Base-by-base conservation (phyloP, 2,329 filamentous ascomycete species). In the Ophiostoma piceae region DNA sequence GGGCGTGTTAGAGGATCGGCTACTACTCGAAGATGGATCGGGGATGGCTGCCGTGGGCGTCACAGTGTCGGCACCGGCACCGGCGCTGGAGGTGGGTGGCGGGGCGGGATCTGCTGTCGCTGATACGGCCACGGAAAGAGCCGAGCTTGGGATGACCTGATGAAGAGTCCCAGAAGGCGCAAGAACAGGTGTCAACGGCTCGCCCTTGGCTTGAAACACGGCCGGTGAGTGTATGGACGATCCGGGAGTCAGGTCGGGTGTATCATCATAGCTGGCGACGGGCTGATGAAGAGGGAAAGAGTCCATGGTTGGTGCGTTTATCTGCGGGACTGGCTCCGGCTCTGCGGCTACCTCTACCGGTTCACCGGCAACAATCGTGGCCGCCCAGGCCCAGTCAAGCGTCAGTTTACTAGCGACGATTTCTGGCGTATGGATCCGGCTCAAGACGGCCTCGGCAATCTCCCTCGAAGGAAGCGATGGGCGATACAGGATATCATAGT, bases 401-500 rank as follows among this genome's bases (percentile, higher is more conserved):
- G 8, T 43, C 1, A 68, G 32, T 8, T 64, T 51, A 14, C 43
- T 65, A 35, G 47, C 26, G 12, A 67, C 70, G 1, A 37, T 35
- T 3, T 60, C 66, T 5, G 68, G 66, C 1, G 68, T n/a, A 41
- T 69, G 64, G 41, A 29, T 60, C 2, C 41, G 67, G 26, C 54
- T 57, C n/a, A 71, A 69, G 5, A n/a, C 69, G 26, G 69, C 65
- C 14, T 66, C 66, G 11, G 68, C 69, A 1, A 70, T 51, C 3
- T 66, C 35, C 14, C 35, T 26, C 1, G 68, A 68, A 0, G 70
- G 71, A 70, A 73, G 64, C 67, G 76, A 71, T 68, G 76, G 73
- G 69, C 72, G 77, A 73, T 99, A 99, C 43, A 98, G 84, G 72
- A 99, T 89, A 79, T 98, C 95, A 79, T 98, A 99, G 79, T 98